Evolutionary conservation across 257 asterid species (phyloP).

Genomic region (Mitragyna speciosa): DNA sequence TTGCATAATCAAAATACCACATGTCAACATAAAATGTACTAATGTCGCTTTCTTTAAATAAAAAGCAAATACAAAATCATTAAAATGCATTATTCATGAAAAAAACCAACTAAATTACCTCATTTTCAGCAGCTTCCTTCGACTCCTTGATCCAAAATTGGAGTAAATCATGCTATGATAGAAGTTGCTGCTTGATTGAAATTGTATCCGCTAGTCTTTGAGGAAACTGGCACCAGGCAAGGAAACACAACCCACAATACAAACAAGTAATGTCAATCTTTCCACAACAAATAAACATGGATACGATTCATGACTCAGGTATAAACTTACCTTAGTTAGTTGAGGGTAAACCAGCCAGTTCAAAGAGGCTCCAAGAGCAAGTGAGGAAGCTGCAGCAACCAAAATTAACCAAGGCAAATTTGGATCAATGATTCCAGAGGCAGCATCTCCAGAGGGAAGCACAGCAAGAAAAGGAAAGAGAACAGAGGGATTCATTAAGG

Average conservation of each 20-base stretch:
- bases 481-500: slow-evolving; percentile 62
- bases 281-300: neutral
- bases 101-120: slow-evolving; percentile 49
- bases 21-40: neutral
- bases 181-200: slow-evolving; percentile 71
- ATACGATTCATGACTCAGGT: neutral
- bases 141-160: slow-evolving; percentile 88
- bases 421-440: slow-evolving; percentile 86
- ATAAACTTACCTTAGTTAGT: slow-evolving; percentile 59
- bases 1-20: neutral
- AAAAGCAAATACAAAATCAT: no score
- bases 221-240: slow-evolving; percentile 59
- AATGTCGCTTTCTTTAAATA: neutral
- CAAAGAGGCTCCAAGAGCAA: slow-evolving; percentile 70
- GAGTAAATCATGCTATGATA: slow-evolving; percentile 86
- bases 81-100: neutral
- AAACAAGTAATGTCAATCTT: neutral
- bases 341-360: slow-evolving; percentile 64
- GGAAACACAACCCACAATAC: neutral
- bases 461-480: slow-evolving; percentile 64
- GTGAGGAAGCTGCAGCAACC: slow-evolving; percentile 64
- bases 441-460: slow-evolving; percentile 91
- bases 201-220: slow-evolving; percentile 67
- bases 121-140: slow-evolving; percentile 80
- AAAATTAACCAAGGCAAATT: slow-evolving; percentile 78